Conservation (phyloP, 1,139 yeast species). For the Yamadazyma membranifaciens region DNA sequence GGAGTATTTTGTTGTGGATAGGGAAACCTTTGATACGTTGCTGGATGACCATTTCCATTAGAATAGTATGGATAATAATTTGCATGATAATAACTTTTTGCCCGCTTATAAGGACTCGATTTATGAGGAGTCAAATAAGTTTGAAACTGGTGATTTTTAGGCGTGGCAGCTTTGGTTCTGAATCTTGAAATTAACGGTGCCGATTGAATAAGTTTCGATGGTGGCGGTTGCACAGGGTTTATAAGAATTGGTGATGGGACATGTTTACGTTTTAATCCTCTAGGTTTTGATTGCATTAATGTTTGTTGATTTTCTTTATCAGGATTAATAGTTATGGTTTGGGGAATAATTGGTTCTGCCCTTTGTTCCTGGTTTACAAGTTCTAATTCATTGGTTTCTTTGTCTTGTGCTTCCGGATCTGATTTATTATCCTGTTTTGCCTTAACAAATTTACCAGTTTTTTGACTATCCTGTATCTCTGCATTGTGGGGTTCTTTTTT, state of each 20-base stretch:
- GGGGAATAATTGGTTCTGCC: neutral
- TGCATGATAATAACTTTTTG: conserved; percentile 10
- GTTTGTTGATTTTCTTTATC: neutral
- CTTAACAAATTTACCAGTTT: no score
- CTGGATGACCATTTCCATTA: neutral
- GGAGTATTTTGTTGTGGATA: conserved; percentile 14
- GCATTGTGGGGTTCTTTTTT: neutral
- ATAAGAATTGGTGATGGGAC: conserved; percentile 44
- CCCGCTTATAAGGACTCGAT: conserved; percentile 15
- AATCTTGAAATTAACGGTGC: conserved; percentile 23
- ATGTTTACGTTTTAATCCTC: conserved; percentile 43
- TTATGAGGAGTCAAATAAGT: conserved; percentile 19
- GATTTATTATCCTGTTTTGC: no score
- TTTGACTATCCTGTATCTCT: no score
- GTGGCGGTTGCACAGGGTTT: conserved; percentile 3
- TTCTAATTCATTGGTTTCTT: no score
- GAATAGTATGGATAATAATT: conserved; percentile 11
- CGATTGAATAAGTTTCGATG: conserved; percentile 12
- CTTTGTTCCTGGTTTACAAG: no score
- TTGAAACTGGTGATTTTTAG: conserved; percentile 13
- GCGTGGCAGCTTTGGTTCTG: conserved; percentile 12
- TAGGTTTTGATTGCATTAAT: conserved; percentile 11
- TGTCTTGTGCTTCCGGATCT: no score
- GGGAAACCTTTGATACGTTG: conserved; percentile 5
- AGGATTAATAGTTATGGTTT: neutral